Evolutionary conservation across 495 filamentous ascomycete genomes (phyloP).

Genomic region (Aspergillus steynii): DNA sequence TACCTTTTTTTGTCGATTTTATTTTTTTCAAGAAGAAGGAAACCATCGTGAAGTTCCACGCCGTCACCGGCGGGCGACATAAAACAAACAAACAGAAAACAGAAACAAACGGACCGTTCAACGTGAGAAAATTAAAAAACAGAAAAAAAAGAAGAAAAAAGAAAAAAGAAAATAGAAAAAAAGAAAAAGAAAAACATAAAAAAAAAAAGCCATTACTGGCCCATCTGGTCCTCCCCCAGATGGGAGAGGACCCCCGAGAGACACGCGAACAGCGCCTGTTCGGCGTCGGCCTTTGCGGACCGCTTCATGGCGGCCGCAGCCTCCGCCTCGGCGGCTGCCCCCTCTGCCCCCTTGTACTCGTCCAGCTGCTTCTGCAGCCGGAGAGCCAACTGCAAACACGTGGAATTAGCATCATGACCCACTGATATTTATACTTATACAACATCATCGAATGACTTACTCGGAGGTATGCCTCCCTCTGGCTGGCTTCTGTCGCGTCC

Average conservation of each 20-base stretch:
- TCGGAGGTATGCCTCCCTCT: conserved; percentile 19
- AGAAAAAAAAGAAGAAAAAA: background rate
- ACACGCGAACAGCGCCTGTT: conserved; percentile 12
- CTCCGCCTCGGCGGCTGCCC: conserved; percentile 15
- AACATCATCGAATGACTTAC: conserved; percentile 12
- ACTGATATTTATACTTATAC: too few relatives aligned
- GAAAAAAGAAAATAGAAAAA: conserved; percentile 2
- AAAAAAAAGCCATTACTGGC: background rate
- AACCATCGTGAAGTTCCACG: conserved; percentile 2
- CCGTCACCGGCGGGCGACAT: background rate
- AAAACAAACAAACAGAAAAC: background rate
- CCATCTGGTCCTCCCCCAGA: conserved; percentile 17
- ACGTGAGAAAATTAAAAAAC: background rate
- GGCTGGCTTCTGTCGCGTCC: conserved; percentile 5
- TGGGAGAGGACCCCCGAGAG: conserved; percentile 14
- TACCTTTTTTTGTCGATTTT: background rate
- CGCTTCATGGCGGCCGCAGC: conserved; percentile 8
- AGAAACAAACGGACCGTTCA: background rate
- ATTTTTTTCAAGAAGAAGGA: background rate
- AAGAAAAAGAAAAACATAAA: conserved; percentile 7
- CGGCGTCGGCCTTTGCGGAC: conserved; percentile 11
- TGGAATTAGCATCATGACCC: background rate
- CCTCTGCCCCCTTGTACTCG: conserved; percentile 16
- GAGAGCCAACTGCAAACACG: conserved; percentile 13
- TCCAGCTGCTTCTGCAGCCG: conserved; percentile 17